Conservation (phyloP, 371 early-diverging fungal species). For the Mortierella sp. region DNA sequence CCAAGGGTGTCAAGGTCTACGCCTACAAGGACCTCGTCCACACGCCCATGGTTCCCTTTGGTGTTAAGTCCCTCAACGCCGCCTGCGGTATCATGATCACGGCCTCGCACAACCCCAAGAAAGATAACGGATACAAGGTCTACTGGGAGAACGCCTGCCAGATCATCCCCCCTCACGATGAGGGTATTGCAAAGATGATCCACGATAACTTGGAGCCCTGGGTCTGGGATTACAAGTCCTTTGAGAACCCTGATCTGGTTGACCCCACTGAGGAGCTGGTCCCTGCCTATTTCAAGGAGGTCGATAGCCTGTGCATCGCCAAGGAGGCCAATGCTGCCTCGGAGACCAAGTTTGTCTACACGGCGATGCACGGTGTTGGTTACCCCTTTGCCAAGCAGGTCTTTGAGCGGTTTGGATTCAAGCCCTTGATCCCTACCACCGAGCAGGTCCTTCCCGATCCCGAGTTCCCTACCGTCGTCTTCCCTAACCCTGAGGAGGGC, state of each 20-base stretch:
- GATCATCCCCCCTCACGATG: conserved; percentile 93
- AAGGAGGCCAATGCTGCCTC: conserved; percentile 65
- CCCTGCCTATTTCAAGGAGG: conserved; percentile 79
- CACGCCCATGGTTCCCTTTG: conserved; percentile 95
- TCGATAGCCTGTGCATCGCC: conserved; percentile 61
- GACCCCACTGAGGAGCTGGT: conserved; percentile 73
- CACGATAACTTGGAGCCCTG: conserved; percentile 78
- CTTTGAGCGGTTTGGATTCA: conserved; percentile 77
- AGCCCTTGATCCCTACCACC: conserved; percentile 72
- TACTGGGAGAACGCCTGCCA: conserved; percentile 95
- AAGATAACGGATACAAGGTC: conserved; percentile 99
- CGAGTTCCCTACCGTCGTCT: conserved; percentile 93
- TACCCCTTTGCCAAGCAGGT: conserved; percentile 78
- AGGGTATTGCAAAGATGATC: conserved; percentile 84
- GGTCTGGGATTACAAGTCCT: conserved; percentile 82
- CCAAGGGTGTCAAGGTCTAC: conserved; percentile 88
- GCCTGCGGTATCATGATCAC: conserved; percentile 98
- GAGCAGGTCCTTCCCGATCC: conserved; percentile 89
- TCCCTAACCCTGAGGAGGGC: conserved; percentile 95
- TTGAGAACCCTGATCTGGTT: conserved; percentile 61
- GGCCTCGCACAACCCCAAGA: conserved; percentile 98
- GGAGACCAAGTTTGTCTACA: conserved; percentile 85
- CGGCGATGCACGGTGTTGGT: conserved; percentile 98
- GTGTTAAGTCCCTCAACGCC: conserved; percentile 80
- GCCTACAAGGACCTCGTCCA: conserved; percentile 81